Evolutionary conservation across 192 early-diverging fungal species (phyloP).

Genomic region (Phlyctochytrium bullatum): DNA sequence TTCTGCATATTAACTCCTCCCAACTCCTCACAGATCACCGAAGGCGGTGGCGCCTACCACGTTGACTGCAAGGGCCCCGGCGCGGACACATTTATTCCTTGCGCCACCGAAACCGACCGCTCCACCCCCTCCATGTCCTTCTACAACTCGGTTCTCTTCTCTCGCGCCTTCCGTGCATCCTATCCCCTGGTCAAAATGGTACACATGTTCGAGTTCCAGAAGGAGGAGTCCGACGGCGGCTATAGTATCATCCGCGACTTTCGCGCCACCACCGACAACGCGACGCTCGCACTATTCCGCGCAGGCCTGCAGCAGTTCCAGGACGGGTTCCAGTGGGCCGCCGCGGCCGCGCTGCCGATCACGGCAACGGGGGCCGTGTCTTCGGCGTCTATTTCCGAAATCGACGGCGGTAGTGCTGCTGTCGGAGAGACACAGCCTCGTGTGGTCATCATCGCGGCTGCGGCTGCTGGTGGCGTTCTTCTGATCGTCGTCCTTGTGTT

Average conservation of each 20-base stretch:
- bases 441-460: too few species aligned
- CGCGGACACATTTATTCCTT: not conserved
- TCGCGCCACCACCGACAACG: conserved; percentile 15
- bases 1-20: not conserved
- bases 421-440: too few species aligned
- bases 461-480: too few species aligned
- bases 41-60: conserved; percentile 5
- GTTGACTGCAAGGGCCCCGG: not conserved
- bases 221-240: conserved; percentile 13
- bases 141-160: conserved; percentile 28
- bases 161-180: not conserved
- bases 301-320: conserved; percentile 7
- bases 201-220: conserved; percentile 23
- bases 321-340: conserved; percentile 8
- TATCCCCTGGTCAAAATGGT: conserved; percentile 26
- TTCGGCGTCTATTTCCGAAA: too few species aligned
- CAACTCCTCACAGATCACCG: conserved; percentile 8
- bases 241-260: conserved; percentile 16
- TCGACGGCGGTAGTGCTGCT: too few species aligned
- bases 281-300: conserved; percentile 5
- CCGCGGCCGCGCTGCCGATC: too few species aligned
- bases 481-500: too few species aligned
- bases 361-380: too few species aligned
- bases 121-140: conserved; percentile 1
- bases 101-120: not conserved